These are phyloP conservation scores for Ceraceosorus guamensis DNA, from an alignment of 1,284 basidiomycete genomes.

Conservation along the genomic window DNA sequence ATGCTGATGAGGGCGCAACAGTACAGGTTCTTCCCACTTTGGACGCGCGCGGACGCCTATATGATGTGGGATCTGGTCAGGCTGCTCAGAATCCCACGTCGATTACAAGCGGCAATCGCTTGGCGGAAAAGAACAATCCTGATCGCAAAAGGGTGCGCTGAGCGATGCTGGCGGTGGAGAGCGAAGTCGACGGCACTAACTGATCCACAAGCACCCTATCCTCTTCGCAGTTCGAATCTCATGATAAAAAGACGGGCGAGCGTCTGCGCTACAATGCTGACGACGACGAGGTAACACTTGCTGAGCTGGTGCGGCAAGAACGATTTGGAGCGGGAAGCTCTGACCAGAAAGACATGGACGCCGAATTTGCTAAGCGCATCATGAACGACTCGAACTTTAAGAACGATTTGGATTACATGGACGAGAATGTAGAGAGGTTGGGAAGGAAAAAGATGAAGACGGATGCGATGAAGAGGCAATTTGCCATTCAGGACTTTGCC, in stretches of 20 bases:
- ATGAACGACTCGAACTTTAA: conserved; percentile 78
- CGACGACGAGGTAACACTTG: conserved; percentile 72
- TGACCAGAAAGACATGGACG: conserved; percentile 85
- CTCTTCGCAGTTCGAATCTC: conserved; percentile 64
- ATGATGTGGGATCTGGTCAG: conserved; percentile 75
- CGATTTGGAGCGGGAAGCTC: conserved; percentile 75
- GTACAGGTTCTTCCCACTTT: conserved; percentile 82
- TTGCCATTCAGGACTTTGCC: conserved; percentile 90
- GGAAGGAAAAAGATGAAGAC: conserved; percentile 88
- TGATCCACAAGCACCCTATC: neutral
- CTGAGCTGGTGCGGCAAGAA: conserved; percentile 89
- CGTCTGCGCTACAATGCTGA: conserved; percentile 52
- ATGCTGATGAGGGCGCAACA: conserved; percentile 48
- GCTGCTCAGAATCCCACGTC: conserved; percentile 11
- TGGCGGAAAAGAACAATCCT: neutral
- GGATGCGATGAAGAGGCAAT: conserved; percentile 91
- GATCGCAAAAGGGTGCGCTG: conserved; percentile 56
- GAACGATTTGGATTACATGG: conserved; percentile 72
- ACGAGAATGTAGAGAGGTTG: conserved; percentile 88
- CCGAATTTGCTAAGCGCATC: conserved; percentile 78
- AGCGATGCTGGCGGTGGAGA: neutral
- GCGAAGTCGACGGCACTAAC: conserved; percentile 3
- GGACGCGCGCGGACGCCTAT: conserved; percentile 75
- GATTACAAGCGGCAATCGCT: conserved; percentile 32
- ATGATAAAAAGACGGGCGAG: conserved; percentile 62